Base-by-base conservation (phyloP, 495 filamentous ascomycete species). In the Aspergillus carlsbadensis region DNA sequence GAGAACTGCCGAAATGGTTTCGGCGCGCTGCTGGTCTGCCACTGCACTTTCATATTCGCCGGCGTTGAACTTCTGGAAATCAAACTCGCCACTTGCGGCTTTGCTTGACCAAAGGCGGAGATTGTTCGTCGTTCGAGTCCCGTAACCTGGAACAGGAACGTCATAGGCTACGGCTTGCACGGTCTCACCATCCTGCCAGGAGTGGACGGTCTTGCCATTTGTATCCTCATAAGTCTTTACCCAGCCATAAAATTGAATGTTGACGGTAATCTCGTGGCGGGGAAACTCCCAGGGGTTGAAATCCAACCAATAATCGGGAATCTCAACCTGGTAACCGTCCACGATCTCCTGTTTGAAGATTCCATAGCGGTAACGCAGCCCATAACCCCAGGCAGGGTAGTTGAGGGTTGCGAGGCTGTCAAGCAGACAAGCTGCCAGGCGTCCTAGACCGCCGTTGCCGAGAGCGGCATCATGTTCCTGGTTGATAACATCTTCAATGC, bases 271-370 rank as follows among this genome's bases (percentile, higher is more conserved):
- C 66, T 98, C 94, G 69, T 96, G 91, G 60, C 94, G 83, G 17
- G 92, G 91, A 65, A 98, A 98, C 65, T 98, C 94, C 94, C 94
- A 98, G 6, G 95, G 94, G 78, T 98, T 98, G 70, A 97, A 96
- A 66, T 98, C 94, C 29, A 98, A 84, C 94, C 94, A 98, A 73
- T 98, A 98, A 70, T 98, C 94, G 18, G 94, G 94, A 43, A 98
- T 86, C 64, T 98, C 94, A 46, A 98, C 90, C 71, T 98, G 94
- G 65, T 96, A 98, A 15, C 94, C 94, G 65, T 98, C 87, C 46
- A 97, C 84, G 61, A 98, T 96, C 78, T 98, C 93, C 76, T 98
- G 94, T 78, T 97, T 96, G 84, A 98, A 98, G 67, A 98, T 98
- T 61, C 94, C 94, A 70, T 98, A 98, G 62, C 91, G 81, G 72